These are phyloP conservation scores for Lathyrus tuberosus DNA, from an alignment of 306 rosid species.

Conservation along the genomic window DNA sequence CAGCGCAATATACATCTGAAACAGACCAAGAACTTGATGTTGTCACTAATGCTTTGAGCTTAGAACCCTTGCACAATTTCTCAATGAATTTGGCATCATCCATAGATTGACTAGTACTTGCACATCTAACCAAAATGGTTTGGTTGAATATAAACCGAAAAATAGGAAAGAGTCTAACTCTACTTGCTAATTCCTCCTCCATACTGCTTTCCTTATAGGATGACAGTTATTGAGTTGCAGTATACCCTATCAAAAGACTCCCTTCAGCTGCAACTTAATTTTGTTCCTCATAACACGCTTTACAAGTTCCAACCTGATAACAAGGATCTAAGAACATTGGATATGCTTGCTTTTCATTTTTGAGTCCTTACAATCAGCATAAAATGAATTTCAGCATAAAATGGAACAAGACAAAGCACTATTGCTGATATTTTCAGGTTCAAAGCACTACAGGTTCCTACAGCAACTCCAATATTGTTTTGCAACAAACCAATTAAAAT, in stretches of 20 bases:
- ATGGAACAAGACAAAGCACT: neutral
- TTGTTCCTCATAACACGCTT: neutral
- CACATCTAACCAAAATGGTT: neutral
- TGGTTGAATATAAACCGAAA: neutral
- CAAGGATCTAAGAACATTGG: neutral
- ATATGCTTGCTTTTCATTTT: neutral
- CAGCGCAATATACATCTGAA: neutral
- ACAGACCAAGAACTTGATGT: neutral
- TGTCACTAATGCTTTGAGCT: neutral
- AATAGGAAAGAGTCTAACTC: neutral
- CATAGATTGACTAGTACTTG: neutral
- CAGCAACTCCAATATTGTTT: neutral
- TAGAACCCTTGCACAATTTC: neutral
- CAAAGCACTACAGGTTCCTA: neutral
- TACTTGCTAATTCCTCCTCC: neutral
- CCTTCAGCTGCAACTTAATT: neutral
- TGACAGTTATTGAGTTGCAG: neutral
- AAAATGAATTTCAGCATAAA: constrained; percentile 5
- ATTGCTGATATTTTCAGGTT: neutral
- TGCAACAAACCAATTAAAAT: neutral
- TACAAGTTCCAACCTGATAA: neutral
- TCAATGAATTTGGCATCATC: neutral
- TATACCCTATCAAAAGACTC: constrained; percentile 1
- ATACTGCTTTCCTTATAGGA: neutral
- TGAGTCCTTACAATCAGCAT: neutral